phyloP scores from a whole-genome alignment of 805 yeast species.

The Metschnikowia similis region DNA sequence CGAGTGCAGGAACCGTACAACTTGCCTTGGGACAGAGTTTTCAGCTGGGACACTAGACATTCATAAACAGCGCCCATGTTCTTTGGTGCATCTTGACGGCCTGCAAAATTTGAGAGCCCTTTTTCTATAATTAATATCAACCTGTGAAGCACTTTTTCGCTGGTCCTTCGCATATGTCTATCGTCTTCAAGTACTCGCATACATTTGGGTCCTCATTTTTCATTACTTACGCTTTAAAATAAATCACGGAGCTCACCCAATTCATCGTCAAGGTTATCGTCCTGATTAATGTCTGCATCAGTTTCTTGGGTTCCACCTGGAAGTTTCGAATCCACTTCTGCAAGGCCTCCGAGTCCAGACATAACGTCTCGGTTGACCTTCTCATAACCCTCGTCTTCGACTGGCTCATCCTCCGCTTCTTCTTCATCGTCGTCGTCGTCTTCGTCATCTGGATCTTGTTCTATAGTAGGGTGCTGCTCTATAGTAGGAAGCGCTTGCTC shows the following conservation, averaged over 20 bases:
- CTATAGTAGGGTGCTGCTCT: background rate
- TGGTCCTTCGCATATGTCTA: background rate
- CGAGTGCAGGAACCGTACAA: background rate
- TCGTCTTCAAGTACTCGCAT: background rate
- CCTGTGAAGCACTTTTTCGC: background rate
- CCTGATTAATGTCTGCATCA: conserved; percentile 23
- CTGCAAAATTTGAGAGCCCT: background rate
- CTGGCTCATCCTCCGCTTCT: conserved; percentile 8
- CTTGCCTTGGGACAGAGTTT: background rate
- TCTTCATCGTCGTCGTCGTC: conserved; percentile 11
- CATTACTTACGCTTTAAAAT: conserved; percentile 5
- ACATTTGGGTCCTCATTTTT: background rate
- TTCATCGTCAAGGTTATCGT: conserved; percentile 27
- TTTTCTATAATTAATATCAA: background rate
- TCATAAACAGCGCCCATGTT: too few species aligned
- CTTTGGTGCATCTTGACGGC: too few species aligned
- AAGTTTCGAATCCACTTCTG: conserved; percentile 10
- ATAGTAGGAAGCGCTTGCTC: conserved; percentile 1
- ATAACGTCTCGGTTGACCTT: background rate
- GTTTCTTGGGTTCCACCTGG: conserved; percentile 17
- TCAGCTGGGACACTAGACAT: too few species aligned
- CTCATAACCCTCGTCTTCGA: conserved; percentile 7
- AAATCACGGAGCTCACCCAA: conserved; percentile 33
- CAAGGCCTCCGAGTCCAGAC: conserved; percentile 9
- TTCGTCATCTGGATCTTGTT: conserved; percentile 3